phyloP scores from a whole-genome alignment of 192 early-diverging fungal species.

The Neocallimastix lanati region DNA sequence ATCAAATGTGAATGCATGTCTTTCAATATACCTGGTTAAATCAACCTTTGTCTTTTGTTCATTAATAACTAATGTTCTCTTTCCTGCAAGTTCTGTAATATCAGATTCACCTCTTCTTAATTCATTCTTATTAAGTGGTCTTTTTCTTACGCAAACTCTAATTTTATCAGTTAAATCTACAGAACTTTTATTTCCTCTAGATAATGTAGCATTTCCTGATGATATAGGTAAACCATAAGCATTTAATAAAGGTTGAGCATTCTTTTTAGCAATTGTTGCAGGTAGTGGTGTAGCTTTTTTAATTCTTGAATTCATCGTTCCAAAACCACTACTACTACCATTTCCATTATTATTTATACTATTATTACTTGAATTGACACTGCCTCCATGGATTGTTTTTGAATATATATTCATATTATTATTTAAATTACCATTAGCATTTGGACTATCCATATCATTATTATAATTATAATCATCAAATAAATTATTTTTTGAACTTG shows the following conservation, averaged over 20 bases:
- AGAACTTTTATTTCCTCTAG: not conserved
- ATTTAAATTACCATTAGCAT: too few relatives aligned
- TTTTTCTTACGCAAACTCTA: constrained; percentile 89
- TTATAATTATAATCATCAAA: not conserved
- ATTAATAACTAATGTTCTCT: constrained; percentile 61
- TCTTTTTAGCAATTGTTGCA: not conserved
- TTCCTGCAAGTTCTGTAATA: constrained; percentile 45
- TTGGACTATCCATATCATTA: not conserved
- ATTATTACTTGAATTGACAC: not conserved
- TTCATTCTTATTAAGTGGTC: constrained; percentile 83
- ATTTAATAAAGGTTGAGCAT: not conserved
- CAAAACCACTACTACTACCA: not conserved
- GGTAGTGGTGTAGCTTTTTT: not conserved
- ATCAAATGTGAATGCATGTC: constrained; percentile 87
- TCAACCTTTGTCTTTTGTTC: constrained; percentile 95
- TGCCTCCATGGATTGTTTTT: not conserved
- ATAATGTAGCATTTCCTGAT: constrained; percentile 1
- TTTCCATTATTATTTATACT: not conserved
- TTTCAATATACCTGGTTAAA: constrained; percentile 84
- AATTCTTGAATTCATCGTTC: not conserved
- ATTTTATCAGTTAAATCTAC: constrained; percentile 65
- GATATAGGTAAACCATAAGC: not conserved
- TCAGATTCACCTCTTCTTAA: constrained; percentile 62
- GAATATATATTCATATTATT: not conserved
- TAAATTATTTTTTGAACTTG: not conserved